A percentile compares a stretch with the other conserved stretches of the same genome.
These are phyloP conservation scores for Saitozyma podzolica DNA, from an alignment of 768 basidiomycete species.

Conservation along the genomic window DNA sequence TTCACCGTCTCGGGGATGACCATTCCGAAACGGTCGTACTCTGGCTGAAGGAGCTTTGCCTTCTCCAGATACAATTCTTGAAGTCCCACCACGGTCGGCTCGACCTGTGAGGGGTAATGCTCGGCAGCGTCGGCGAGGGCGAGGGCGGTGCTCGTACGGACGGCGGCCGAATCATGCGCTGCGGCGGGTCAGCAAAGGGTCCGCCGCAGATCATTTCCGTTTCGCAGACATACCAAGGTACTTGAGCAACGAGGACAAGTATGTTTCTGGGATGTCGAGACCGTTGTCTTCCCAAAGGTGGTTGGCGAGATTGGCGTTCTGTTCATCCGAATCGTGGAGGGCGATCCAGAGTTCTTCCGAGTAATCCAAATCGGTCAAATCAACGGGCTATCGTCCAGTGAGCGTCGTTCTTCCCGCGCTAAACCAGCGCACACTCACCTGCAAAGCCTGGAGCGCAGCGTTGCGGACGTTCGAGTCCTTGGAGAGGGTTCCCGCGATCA, in stretches of 20 bases:
- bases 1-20: constrained; percentile 83
- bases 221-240: constrained; percentile 63
- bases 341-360: constrained; percentile 83
- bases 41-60: constrained; percentile 82
- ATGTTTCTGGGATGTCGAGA: constrained; percentile 73
- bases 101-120: constrained; percentile 67
- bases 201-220: too few relatives aligned
- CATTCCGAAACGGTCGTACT: constrained; percentile 96
- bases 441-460: constrained; percentile 84
- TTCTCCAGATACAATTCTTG: constrained; percentile 80
- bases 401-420: background rate
- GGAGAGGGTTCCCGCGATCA: constrained; percentile 73
- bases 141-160: constrained; percentile 68
- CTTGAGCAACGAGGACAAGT: constrained; percentile 61
- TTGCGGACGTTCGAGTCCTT: constrained; percentile 86
- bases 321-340: constrained; percentile 83
- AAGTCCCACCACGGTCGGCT: constrained; percentile 56
- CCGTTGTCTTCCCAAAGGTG: constrained; percentile 96
- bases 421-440: constrained; percentile 58
- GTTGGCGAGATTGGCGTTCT: constrained; percentile 76
- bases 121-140: constrained; percentile 77
- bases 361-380: constrained; percentile 92
- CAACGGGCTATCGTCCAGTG: constrained; percentile 68
- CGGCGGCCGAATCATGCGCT: constrained; percentile 81
- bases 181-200: background rate